Base-by-base conservation (phyloP, 441 rosid species). In the Gossypium aridum region DNA sequence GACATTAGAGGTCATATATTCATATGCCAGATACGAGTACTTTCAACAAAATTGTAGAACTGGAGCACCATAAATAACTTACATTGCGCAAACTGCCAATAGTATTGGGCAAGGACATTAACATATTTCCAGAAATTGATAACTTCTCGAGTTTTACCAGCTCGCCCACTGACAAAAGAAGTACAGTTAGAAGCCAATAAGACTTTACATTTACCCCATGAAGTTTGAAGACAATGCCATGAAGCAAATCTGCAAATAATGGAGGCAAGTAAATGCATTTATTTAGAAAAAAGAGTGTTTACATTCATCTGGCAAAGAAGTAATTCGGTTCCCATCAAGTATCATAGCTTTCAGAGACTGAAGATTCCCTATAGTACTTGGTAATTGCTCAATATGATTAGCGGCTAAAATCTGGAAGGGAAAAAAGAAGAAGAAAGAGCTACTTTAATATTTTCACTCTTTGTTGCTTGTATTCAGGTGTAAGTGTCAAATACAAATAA, bases 41-140 rank as follows among this genome's bases (percentile, higher is more conserved):
- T 4, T 37, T 56, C 26, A 0, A 19, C 9, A 56, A 20, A 56
- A 56, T 19, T 56, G 25, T 55, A 55, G 26, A 19, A 10, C 10
- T 19, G 13, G 26, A 56, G 61, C 26, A 19, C 9, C 60, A 20
- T 20, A 20, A 10, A 72, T 34, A 61, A 87, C 99, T 88, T 82
- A 92, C 98, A 84, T 89, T 91, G 75, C 94, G 98, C 82, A 95
- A 80, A 81, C 98, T 95, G 79, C 99, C 99, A 82, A 95, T 90
- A 31, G 99, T 92, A 60, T 91, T 92, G 1, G 98, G 99, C 91
- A 95, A 84, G 87, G 77, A 74, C 17, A 78, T 73, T 77, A 95
- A 83, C 87, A 85, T 71, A 71, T 95, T 95, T 80, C 90, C 88
- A 19, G 93, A 86, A 79, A 95, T 85, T 59, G 98, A 95, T 79